Evolutionary conservation across 2,329 filamentous ascomycete genomes (phyloP), one percentile per base, ranked within the genome.

Genomic region (Pseudogymnoascus sp.): DNA sequence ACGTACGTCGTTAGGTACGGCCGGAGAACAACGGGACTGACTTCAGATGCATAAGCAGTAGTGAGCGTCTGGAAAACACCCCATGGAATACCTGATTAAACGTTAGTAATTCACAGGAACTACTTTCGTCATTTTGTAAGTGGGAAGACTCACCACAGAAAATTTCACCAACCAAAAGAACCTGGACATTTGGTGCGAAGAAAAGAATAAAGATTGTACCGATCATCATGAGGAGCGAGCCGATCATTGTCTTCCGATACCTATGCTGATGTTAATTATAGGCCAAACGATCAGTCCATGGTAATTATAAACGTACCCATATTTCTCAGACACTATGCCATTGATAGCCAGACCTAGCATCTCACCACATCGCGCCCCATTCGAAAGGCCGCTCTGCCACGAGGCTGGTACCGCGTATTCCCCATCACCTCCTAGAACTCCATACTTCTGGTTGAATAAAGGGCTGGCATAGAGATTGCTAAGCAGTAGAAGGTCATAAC

Each of bases 1-100:
- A 79, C 76, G 60, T 80, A 81, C 1, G 79, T 80, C 0, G 78
- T 80, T 58, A 81, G 72, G 65, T 80, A 81, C n/a, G 77, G 78
- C 61, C 79, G 76, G 12, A 82, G 71, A 38, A 78, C 78, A 29
- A 81, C 77, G 3, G 80, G 79, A 61, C 78, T 80, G 37, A 81
- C 79, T 67, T 81, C 80, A 37, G 76, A 77, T 5, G 66, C 66
- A 43, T 68, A 67, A 6, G 65, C 63, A 11, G 65, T 65, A 12
- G 65, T 67, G 23, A 67, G 65, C 1, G 78, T 80, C 68, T 79
- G 77, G 69, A 80, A 80, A 7, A 80, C 76, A 49, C 78, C 78
- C 78, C 78, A 80, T 2, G 78, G 78, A 59, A 80, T 74, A 61
- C 79, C 43, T 49, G 14, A 21, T 16, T 2, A 16, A 29, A 29